Evolutionary conservation across 2,329 filamentous ascomycete genomes (phyloP), one percentile per base, ranked within the genome.

Genomic region (Trichophyton equinum): DNA sequence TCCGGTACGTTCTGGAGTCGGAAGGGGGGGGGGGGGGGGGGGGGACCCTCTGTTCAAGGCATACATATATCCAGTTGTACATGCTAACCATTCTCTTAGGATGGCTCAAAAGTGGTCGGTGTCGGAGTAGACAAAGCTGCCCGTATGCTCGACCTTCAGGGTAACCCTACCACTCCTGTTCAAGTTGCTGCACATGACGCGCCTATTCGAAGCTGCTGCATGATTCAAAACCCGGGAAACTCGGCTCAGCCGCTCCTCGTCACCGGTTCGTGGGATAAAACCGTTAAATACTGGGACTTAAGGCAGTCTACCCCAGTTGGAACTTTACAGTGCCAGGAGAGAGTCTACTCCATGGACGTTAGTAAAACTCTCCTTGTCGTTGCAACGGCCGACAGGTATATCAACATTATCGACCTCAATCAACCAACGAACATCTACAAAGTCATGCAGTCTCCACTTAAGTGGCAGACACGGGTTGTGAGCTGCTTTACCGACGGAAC

Each of bases 381-480:
- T 61, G 94, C 88, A 64, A 97, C 91, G 0, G 94, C 94, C 11
- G 94, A 99, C 71, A 85, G 94, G 63, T 95, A 95, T 75, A 95
- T 99, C 79, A 91, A 97, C 73, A 87, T 99, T 64, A 81, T 99
- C 76, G 91, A 96, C 75, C 83, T 99, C 60, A 86, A 87, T 71
- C 86, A 95, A 63, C 94, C 94, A 3, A 84, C 83, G 59, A 90
- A 89, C 68, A 90, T 96, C 75, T 96, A 95, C 83, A 99, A 99
- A 82, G 92, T 89, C 8, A 82, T 96, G 58, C 90, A 96, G 76
- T 96, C 90, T 70, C 94, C 94, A 2, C 82, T 99, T 51, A 99
- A 99, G 78, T 99, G 91, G 90, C 94, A 99, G 80, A 99, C 94
- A 1, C 82, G 92, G 62, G 90, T 95, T 11, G 89, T 97, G 58